These are phyloP conservation scores for Aspergillus jensenii DNA, from an alignment of 2,329 filamentous ascomycete genomes.

Conservation along the genomic window DNA sequence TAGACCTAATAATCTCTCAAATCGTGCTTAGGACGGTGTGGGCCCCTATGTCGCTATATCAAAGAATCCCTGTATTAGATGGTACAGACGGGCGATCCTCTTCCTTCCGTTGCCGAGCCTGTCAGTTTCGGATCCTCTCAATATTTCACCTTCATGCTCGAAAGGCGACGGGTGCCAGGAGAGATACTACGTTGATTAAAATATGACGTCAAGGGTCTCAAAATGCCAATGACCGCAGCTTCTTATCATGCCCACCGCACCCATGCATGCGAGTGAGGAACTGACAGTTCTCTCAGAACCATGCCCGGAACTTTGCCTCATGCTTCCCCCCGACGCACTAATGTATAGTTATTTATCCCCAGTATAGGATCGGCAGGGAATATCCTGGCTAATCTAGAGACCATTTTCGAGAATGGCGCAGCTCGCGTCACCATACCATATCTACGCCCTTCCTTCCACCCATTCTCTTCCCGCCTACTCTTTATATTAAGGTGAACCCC, in stretches of 20 bases:
- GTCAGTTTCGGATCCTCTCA: background rate
- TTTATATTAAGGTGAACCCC: no score
- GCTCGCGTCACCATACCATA: background rate
- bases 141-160: background rate
- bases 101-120: background rate
- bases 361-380: constrained; percentile 16
- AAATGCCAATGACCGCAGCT: background rate
- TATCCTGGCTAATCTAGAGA: constrained; percentile 15
- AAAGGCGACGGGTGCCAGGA: background rate
- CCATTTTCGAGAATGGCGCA: constrained; percentile 16
- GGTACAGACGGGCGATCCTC: background rate
- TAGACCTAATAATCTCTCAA: background rate
- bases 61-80: background rate
- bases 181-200: background rate
- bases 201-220: constrained; percentile 9
- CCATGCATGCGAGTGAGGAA: constrained; percentile 5
- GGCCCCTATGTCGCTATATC: background rate
- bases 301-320: constrained; percentile 24
- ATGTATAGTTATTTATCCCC: constrained; percentile 20
- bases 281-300: constrained; percentile 6
- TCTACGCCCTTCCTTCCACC: background rate
- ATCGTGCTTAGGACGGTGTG: background rate
- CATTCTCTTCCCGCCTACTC: background rate
- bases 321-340: constrained; percentile 38
- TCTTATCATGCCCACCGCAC: background rate